Conservation (phyloP, 2,329 filamentous ascomycete species). For the Xylariales sp. region DNA sequence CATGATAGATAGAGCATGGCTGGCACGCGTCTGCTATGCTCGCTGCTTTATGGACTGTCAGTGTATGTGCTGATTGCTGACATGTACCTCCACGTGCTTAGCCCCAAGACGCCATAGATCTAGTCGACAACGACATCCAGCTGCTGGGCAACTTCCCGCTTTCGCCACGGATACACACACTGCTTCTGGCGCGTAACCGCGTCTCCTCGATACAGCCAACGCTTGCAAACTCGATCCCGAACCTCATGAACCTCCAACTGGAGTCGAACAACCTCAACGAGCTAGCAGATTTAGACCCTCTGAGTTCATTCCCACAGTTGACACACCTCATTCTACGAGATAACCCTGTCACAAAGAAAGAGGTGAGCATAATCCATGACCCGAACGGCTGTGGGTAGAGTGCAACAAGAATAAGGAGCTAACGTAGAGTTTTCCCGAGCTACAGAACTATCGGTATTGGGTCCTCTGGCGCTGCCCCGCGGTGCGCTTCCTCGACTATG, state of each 20-base stretch:
- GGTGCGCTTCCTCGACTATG: slow-evolving; percentile 91
- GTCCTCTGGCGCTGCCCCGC: slow-evolving; percentile 86
- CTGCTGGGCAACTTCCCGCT: slow-evolving; percentile 92
- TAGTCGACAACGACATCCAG: slow-evolving; percentile 97
- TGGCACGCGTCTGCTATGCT: not conserved
- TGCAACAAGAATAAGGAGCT: slow-evolving; percentile 10
- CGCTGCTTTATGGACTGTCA: not conserved
- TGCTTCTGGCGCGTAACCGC: slow-evolving; percentile 91
- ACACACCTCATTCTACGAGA: slow-evolving; percentile 85
- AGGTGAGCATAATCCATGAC: slow-evolving; percentile 70
- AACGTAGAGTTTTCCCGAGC: not conserved
- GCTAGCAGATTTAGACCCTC: slow-evolving; percentile 86
- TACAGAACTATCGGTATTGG: slow-evolving; percentile 90
- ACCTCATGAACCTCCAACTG: slow-evolving; percentile 83
- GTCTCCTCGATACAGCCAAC: slow-evolving; percentile 82
- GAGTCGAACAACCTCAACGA: slow-evolving; percentile 85
- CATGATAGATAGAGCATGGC: not conserved
- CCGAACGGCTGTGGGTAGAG: not conserved
- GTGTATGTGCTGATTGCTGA: slow-evolving; percentile 14
- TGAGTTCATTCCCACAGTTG: slow-evolving; percentile 75
- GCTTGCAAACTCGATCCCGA: slow-evolving; percentile 80
- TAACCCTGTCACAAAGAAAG: slow-evolving; percentile 91
- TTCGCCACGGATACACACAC: slow-evolving; percentile 85
- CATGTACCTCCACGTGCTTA: slow-evolving; percentile 51
- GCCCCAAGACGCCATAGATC: slow-evolving; percentile 97